Percentiles rank a stretch among this genome's conserved stretches.
phyloP scores from a whole-genome alignment of 2,329 filamentous ascomycete species.

The Aspergillus nomiae region DNA sequence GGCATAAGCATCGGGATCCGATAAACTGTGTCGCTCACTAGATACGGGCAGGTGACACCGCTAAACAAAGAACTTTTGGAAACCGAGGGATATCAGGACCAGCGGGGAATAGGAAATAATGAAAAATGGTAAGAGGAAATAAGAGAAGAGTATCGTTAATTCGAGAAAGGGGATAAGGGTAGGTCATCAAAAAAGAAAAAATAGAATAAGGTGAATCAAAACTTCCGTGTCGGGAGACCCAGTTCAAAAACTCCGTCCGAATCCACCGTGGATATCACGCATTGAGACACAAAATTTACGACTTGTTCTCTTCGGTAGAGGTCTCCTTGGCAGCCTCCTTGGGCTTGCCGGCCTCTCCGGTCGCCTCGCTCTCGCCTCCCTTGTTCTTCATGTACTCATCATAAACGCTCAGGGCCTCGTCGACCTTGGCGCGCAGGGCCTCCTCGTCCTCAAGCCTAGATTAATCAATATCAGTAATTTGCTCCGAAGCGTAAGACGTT shows the following conservation, averaged over 20 bases:
- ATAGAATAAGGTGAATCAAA: constrained; percentile 35
- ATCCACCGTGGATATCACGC: constrained; percentile 18
- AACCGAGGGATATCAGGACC: constrained; percentile 47
- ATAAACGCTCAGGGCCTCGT: constrained; percentile 95
- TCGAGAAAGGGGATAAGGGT: constrained; percentile 21
- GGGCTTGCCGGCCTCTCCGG: constrained; percentile 47
- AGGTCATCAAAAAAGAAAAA: constrained; percentile 41
- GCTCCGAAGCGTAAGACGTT: neutral
- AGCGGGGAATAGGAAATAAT: constrained; percentile 27
- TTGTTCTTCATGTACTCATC: constrained; percentile 98
- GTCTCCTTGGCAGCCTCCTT: constrained; percentile 48
- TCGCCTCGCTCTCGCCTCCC: constrained; percentile 45
- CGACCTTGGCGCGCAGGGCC: constrained; percentile 91
- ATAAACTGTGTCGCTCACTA: constrained; percentile 34
- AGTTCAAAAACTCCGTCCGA: constrained; percentile 13
- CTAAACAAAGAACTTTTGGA: constrained; percentile 43
- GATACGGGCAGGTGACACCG: constrained; percentile 34
- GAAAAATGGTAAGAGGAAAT: constrained; percentile 16
- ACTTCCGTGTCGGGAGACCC: constrained; percentile 28
- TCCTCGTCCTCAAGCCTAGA: constrained; percentile 81
- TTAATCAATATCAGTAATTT: constrained; percentile 12
- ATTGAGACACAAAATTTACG: constrained; percentile 33
- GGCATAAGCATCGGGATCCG: constrained; percentile 10
- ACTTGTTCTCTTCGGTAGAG: constrained; percentile 43
- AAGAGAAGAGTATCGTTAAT: constrained; percentile 28